Conservation (phyloP, 306 rosid species). For the Abrus pulchellus region DNA sequence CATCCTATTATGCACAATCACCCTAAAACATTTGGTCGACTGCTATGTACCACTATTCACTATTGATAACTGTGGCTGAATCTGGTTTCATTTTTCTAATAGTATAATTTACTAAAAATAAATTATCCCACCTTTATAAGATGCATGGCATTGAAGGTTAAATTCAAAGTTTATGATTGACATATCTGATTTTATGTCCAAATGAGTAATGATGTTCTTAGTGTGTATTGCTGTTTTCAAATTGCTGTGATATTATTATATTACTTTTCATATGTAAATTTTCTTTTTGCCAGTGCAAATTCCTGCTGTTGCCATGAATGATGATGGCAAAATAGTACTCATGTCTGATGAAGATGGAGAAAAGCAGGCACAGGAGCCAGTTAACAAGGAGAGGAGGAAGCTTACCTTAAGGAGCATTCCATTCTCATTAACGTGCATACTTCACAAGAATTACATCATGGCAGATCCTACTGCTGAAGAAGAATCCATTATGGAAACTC, state of each 20-base stretch:
- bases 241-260: background rate
- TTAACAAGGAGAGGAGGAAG: slow-evolving; percentile 81
- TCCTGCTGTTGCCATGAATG: slow-evolving; percentile 78
- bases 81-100: too few species aligned
- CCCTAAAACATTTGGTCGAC: too few species aligned
- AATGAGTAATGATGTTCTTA: slow-evolving; percentile 21
- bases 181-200: background rate
- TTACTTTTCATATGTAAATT: slow-evolving; percentile 20
- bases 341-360: slow-evolving; percentile 70
- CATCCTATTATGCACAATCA: too few species aligned
- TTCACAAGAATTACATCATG: slow-evolving; percentile 82
- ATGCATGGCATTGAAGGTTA: background rate
- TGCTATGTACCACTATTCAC: too few species aligned
- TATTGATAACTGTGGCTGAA: too few species aligned
- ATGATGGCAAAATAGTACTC: slow-evolving; percentile 78
- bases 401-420: slow-evolving; percentile 74
- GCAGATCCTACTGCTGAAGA: slow-evolving; percentile 94
- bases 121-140: background rate
- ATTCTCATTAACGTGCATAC: slow-evolving; percentile 82
- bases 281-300: slow-evolving; percentile 70
- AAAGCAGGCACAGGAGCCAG: slow-evolving; percentile 59
- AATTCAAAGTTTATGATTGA: background rate
- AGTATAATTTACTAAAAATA: background rate
- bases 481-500: slow-evolving; percentile 88
- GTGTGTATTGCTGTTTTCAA: slow-evolving; percentile 16